Conservation (phyloP, 1,284 basidiomycete genomes). For the Fomes fomentarius region DNA sequence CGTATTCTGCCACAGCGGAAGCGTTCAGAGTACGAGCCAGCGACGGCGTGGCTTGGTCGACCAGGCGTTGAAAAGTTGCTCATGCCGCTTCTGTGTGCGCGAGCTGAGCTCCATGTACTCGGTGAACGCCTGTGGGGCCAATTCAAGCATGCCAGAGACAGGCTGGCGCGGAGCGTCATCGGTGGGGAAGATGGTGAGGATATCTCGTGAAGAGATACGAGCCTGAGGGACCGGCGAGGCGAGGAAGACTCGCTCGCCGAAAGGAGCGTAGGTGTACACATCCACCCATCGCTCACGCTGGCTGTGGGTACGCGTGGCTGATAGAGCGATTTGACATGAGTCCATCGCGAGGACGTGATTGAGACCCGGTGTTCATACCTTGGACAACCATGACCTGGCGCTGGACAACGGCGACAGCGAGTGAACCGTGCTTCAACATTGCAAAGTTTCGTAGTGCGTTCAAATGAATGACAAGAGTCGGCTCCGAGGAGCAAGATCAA, state of each 20-base stretch:
- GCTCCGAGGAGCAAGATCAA: not conserved
- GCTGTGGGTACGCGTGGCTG: constrained; percentile 56
- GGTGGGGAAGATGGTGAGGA: constrained; percentile 58
- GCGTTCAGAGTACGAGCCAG: constrained; percentile 2
- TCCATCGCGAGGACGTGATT: not conserved
- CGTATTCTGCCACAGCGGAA: not conserved
- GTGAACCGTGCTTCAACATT: constrained; percentile 57
- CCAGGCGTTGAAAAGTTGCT: constrained; percentile 43
- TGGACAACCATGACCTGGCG: constrained; percentile 66
- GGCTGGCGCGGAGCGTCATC: constrained; percentile 39
- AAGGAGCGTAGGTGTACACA: constrained; percentile 62
- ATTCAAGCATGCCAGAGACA: constrained; percentile 59
- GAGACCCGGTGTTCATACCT: constrained; percentile 41
- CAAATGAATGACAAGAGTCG: constrained; percentile 1
- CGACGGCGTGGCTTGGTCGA: constrained; percentile 4
- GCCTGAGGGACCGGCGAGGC: constrained; percentile 56
- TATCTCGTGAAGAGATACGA: constrained; percentile 57
- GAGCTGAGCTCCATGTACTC: constrained; percentile 55
- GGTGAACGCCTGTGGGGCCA: constrained; percentile 55
- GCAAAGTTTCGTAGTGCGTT: not conserved
- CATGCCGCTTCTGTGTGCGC: constrained; percentile 51
- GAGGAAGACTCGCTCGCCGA: constrained; percentile 65
- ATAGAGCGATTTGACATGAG: constrained; percentile 34
- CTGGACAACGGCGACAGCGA: constrained; percentile 68
- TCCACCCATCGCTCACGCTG: constrained; percentile 59